phyloP scores from a whole-genome alignment of 2,329 filamentous ascomycete genomes.

The Xylariaceae sp. region DNA sequence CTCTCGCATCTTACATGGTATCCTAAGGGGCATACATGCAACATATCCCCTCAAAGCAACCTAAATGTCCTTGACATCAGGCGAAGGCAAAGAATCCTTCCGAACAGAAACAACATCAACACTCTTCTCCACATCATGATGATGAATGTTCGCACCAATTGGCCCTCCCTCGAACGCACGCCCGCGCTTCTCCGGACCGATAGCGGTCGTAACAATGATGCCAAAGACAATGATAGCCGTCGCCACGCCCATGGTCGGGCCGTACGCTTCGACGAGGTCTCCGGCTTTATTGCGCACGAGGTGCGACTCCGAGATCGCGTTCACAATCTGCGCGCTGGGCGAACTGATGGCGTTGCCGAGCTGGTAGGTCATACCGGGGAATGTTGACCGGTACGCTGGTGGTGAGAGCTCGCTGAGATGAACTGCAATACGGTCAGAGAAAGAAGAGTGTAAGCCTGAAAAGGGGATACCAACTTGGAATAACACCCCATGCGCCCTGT shows the following conservation, averaged over 20 bases:
- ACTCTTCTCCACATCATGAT: constrained; percentile 27
- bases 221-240: constrained; percentile 71
- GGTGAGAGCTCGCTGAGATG: constrained; percentile 71
- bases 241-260: constrained; percentile 68
- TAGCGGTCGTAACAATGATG: constrained; percentile 60
- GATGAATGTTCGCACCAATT: constrained; percentile 39
- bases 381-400: constrained; percentile 63
- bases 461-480: constrained; percentile 42
- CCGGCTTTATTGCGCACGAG: constrained; percentile 52
- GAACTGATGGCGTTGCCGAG: constrained; percentile 70
- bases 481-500: constrained; percentile 60
- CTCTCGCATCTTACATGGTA: too few relatives aligned
- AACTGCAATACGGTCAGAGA: constrained; percentile 29
- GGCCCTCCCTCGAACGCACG: constrained; percentile 59
- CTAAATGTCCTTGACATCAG: constrained; percentile 13
- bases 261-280: constrained; percentile 61
- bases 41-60: too few relatives aligned
- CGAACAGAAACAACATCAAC: constrained; percentile 27
- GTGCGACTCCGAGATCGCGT: constrained; percentile 62
- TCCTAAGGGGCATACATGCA: too few relatives aligned
- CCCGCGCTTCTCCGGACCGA: constrained; percentile 71
- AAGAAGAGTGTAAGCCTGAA: not conserved
- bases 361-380: constrained; percentile 68
- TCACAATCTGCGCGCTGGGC: constrained; percentile 71
- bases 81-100: constrained; percentile 12